Conservation (phyloP, 441 rosid species). For the Mallotus repandus region DNA sequence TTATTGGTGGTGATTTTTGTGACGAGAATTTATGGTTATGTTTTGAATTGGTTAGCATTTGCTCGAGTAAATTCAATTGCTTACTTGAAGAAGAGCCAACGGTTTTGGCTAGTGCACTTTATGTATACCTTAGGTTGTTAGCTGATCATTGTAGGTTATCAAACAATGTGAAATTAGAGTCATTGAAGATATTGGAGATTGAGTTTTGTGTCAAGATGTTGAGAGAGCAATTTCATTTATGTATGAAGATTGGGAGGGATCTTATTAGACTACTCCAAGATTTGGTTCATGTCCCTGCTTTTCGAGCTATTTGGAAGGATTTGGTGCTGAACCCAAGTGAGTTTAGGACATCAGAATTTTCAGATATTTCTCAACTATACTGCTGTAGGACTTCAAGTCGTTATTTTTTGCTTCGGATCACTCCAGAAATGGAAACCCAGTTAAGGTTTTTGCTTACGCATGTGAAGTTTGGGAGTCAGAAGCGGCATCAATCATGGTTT, state of each 20-base stretch:
- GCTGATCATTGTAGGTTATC: slow-evolving; percentile 66
- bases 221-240: slow-evolving; percentile 57
- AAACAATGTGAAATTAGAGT: slow-evolving; percentile 35
- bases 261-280: slow-evolving; percentile 71
- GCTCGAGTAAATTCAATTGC: slow-evolving; percentile 45
- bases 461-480: slow-evolving; percentile 79
- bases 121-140: slow-evolving; percentile 60
- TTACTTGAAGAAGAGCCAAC: slow-evolving; percentile 59
- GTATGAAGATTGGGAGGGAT: slow-evolving; percentile 78
- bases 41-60: slow-evolving; percentile 58
- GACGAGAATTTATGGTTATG: slow-evolving; percentile 78
- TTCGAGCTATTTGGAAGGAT: slow-evolving; percentile 62
- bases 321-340: slow-evolving; percentile 43
- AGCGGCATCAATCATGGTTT: slow-evolving; percentile 77
- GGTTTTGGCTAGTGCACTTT: slow-evolving; percentile 63
- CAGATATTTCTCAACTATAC: slow-evolving; percentile 52
- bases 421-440: slow-evolving; percentile 72
- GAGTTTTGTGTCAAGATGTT: slow-evolving; percentile 79
- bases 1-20: slow-evolving; percentile 62
- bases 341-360: slow-evolving; percentile 43
- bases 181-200: slow-evolving; percentile 56
- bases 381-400: slow-evolving; percentile 56
- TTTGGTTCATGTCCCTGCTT: slow-evolving; percentile 65
- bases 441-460: slow-evolving; percentile 68
- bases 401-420: slow-evolving; percentile 61